These are phyloP conservation scores for Iris pallida DNA, from an alignment of 116 monocot genomes.

Conservation along the genomic window DNA sequence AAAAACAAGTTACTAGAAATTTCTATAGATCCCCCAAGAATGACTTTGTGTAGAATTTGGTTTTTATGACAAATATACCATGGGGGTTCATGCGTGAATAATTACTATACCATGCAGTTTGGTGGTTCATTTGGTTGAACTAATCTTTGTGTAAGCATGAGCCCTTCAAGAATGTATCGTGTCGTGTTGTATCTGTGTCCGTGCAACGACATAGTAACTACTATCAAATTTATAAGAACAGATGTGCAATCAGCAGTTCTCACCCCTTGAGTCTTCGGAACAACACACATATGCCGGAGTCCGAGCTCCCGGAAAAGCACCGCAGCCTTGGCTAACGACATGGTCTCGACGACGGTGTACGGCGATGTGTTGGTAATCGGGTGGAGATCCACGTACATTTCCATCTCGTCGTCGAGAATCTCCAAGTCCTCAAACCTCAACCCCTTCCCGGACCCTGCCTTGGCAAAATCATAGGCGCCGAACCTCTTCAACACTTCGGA, in stretches of 20 bases:
- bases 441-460: conserved; percentile 74
- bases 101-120: too few species aligned
- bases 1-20: too few species aligned
- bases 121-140: too few species aligned
- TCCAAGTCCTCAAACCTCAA: conserved; percentile 67
- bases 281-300: conserved; percentile 32
- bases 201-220: too few species aligned
- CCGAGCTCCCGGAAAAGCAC: conserved; percentile 36
- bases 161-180: too few species aligned
- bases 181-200: too few species aligned
- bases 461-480: conserved; percentile 74
- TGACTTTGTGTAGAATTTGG: too few species aligned
- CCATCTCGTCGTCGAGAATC: conserved; percentile 9
- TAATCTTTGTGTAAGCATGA: too few species aligned
- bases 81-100: too few species aligned
- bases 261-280: conserved; percentile 39
- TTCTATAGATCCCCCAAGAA: too few species aligned
- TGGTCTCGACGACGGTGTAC: conserved; percentile 36
- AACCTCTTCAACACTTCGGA: conserved; percentile 36
- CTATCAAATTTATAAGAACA: too few species aligned
- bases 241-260: not conserved
- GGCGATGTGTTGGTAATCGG: conserved; percentile 33
- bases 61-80: too few species aligned
- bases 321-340: conserved; percentile 41
- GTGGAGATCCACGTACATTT: conserved; percentile 39